Evolutionary conservation across 345 rosid genomes (phyloP), one percentile per base, ranked within the genome.

Genomic region (Citrus cavaleriei): DNA sequence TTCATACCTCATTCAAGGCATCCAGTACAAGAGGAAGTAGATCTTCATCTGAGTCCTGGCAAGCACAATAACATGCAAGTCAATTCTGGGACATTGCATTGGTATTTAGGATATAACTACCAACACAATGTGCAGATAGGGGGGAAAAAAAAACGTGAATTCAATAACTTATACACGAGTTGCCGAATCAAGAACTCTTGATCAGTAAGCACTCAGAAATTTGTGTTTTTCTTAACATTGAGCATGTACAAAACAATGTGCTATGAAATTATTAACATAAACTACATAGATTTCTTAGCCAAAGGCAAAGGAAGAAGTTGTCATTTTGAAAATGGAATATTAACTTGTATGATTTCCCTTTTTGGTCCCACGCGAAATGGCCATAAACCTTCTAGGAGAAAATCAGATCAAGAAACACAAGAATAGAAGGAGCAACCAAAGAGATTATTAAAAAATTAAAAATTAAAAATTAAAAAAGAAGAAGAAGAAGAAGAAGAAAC

Each of bases 1-100:
- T 46, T 21, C 81, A 57, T 86, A 96, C 99, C 99, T 97, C 99
- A 86, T 91, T 92, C 89, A 94, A 85, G 66, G 99, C 97, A 75
- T 97, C 98, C 77, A 97, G 84, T 75, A 94, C 99, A 79, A 89
- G 87, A 72, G 90, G 97, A 74, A 93, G 93, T 69, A 90, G 85
- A 88, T 97, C 97, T 25, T 83, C 95, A 77, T 90, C 97, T 73
- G 93, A 83, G 79, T 90, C 98, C 98, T 94, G 86, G 83, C 76
- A 91, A 81, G 78, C 66, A 40, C 66, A 78, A 75, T 66, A 54
- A 37, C 60, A 72, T 76, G 81, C 74, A 69, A 72, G 72, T 80
- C 74, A 84, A 79, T 73, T 78, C 70, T 25, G 51, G 69, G 6
- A 34, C 35, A 61, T 30, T 42, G 25, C 35, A 75, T 22, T 37